These are phyloP conservation scores for Chlorella variabilis DNA, from an alignment of 163 green algal genomes.

Conservation along the genomic window DNA sequence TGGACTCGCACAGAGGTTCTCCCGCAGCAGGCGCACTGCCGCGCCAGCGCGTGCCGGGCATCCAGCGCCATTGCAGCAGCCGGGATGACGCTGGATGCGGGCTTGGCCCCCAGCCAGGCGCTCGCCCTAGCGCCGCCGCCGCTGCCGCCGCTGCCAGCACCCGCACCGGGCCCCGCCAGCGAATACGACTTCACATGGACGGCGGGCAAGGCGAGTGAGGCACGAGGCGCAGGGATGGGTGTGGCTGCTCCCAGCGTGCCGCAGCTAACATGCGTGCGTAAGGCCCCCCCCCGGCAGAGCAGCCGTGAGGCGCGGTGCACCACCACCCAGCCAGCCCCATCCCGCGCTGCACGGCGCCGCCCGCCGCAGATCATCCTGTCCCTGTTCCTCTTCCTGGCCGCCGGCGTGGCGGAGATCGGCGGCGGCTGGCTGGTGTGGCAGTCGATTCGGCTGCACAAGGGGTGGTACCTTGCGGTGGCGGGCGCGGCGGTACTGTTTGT, in stretches of 20 bases:
- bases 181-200: slow-evolving; percentile 65
- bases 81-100: not conserved
- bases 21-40: no score
- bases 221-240: no score
- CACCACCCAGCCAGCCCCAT: no score
- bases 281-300: no score
- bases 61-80: no score
- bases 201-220: slow-evolving; percentile 43
- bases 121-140: not conserved
- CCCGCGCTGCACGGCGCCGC: no score
- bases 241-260: not conserved
- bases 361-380: slow-evolving; percentile 47
- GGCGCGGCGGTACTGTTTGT: slow-evolving; percentile 13
- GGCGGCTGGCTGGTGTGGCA: slow-evolving; percentile 86
- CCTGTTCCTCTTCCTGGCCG: slow-evolving; percentile 69
- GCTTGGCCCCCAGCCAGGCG: not conserved
- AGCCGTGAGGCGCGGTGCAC: no score
- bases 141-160: not conserved
- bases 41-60: no score
- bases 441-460: slow-evolving; percentile 61
- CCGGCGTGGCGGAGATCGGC: slow-evolving; percentile 75
- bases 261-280: no score
- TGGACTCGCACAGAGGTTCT: no score
- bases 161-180: not conserved
- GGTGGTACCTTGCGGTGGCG: slow-evolving; percentile 47